phyloP scores from a whole-genome alignment of 129 eudicot species.

The Flaveria linearis region DNA sequence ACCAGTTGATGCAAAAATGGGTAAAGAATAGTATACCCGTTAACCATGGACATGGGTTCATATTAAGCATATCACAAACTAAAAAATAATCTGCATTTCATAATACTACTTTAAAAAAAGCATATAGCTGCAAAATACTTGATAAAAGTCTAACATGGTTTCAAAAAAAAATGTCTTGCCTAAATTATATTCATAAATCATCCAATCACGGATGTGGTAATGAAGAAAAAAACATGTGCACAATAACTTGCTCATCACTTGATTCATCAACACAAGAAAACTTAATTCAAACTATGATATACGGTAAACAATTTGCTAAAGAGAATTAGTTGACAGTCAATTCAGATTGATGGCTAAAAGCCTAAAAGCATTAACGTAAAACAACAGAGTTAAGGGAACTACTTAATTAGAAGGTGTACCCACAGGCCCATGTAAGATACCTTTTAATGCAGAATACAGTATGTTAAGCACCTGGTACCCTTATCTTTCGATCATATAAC shows the following conservation, averaged over 20 bases:
- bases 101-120: neutral
- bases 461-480: neutral
- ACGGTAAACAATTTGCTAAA: neutral
- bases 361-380: neutral
- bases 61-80: neutral
- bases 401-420: neutral
- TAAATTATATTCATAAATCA: neutral
- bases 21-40: neutral
- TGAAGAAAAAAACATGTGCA: neutral
- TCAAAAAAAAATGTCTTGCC: neutral
- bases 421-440: neutral
- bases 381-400: neutral
- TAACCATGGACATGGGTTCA: neutral
- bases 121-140: neutral
- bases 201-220: neutral
- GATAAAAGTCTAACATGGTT: neutral
- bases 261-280: neutral
- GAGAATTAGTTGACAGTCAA: neutral
- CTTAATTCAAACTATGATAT: neutral
- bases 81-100: neutral
- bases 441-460: neutral
- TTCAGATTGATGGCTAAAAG: neutral
- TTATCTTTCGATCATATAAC: neutral
- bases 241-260: slow-evolving; percentile 1
- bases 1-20: neutral